Evolutionary conservation across 75 land plant genomes (phyloP).

Genomic region (Pinus taeda): DNA sequence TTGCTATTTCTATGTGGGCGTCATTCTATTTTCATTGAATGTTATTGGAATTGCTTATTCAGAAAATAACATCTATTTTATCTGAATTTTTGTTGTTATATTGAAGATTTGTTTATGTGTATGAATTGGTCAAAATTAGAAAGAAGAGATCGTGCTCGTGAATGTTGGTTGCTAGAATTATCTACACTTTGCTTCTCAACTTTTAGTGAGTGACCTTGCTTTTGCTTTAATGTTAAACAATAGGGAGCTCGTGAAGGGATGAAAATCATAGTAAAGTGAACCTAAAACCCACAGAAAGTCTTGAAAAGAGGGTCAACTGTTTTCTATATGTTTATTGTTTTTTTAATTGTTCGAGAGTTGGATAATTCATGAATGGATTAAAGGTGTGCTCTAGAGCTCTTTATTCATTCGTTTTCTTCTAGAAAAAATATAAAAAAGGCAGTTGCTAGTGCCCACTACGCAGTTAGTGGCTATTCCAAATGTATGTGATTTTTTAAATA

Average conservation of each 20-base stretch:
- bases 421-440: background rate
- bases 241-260: conserved; percentile 3
- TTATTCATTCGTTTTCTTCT: background rate
- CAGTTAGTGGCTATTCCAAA: background rate
- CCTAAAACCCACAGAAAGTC: background rate
- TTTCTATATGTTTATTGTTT: background rate
- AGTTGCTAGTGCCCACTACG: no score
- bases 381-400: background rate
- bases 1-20: no score
- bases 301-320: background rate
- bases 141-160: conserved; percentile 6
- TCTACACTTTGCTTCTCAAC: background rate
- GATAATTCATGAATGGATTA: background rate
- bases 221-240: background rate
- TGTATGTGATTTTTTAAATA: background rate
- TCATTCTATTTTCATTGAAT: no score
- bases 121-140: background rate
- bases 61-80: no score
- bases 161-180: background rate
- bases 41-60: no score
- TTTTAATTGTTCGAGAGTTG: background rate
- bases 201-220: background rate
- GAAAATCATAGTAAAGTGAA: background rate
- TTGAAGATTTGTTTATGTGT: no score
- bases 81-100: no score